Evolutionary conservation across 805 yeast species (phyloP).

Genomic region (Grigorovia transvaalensis): DNA sequence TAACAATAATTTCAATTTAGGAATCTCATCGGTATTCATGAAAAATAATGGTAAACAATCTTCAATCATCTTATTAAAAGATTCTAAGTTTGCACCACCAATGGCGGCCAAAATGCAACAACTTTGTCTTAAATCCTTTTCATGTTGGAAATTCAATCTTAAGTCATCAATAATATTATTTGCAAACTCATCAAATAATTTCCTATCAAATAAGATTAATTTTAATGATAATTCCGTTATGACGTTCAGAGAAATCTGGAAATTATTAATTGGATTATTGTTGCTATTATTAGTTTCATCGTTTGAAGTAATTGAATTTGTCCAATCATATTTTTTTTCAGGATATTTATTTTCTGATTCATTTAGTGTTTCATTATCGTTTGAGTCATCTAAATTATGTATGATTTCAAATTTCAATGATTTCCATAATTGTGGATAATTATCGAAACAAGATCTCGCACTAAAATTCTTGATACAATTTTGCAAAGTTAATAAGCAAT

Average conservation of each 20-base stretch:
- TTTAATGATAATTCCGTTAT: constrained; percentile 36
- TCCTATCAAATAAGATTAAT: constrained; percentile 25
- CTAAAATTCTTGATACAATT: constrained; percentile 47
- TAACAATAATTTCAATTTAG: constrained; percentile 50
- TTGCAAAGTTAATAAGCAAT: constrained; percentile 54
- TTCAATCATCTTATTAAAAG: constrained; percentile 41
- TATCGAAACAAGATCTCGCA: constrained; percentile 36
- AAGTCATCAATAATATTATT: constrained; percentile 40
- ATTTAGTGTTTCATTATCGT: constrained; percentile 1
- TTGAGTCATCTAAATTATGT: constrained; percentile 54
- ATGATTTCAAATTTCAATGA: constrained; percentile 82
- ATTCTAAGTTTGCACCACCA: constrained; percentile 35
- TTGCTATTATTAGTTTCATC: constrained; percentile 22
- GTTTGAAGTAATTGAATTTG: constrained; percentile 7
- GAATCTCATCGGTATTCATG: constrained; percentile 32
- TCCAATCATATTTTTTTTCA: constrained; percentile 1
- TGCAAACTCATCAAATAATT: constrained; percentile 32
- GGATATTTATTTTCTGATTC: not conserved
- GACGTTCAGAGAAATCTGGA: constrained; percentile 35
- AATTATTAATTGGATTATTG: constrained; percentile 16
- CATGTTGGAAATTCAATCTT: constrained; percentile 39
- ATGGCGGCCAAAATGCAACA: constrained; percentile 48
- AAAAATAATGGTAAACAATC: constrained; percentile 38
- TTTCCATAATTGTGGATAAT: constrained; percentile 76
- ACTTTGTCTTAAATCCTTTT: constrained; percentile 52